These are phyloP conservation scores for Penicillium verhagenii DNA, from an alignment of 495 filamentous ascomycete species.

Conservation along the genomic window DNA sequence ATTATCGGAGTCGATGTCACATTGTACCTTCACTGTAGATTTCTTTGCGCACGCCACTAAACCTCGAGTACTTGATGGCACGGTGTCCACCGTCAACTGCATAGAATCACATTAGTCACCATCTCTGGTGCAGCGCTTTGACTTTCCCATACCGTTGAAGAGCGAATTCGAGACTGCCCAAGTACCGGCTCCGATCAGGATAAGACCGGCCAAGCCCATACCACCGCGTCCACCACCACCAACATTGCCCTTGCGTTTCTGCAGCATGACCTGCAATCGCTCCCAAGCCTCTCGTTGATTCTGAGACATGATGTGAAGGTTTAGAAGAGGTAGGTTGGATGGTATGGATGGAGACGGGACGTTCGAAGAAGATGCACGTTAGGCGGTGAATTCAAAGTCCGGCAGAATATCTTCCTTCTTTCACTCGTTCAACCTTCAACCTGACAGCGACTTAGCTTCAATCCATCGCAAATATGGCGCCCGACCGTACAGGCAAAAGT, in stretches of 20 bases:
- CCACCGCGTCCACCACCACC: constrained; percentile 47
- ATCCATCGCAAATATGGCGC: constrained; percentile 45
- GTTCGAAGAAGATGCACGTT: constrained; percentile 24
- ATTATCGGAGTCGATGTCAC: neutral
- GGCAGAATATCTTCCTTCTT: constrained; percentile 23
- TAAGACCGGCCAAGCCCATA: constrained; percentile 41
- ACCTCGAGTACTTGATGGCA: constrained; percentile 94
- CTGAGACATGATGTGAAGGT: constrained; percentile 48
- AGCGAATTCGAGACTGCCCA: constrained; percentile 76
- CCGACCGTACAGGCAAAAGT: constrained; percentile 57
- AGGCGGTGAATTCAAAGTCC: constrained; percentile 24
- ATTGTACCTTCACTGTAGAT: constrained; percentile 89
- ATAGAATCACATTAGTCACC: constrained; percentile 8
- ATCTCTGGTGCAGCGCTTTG: neutral
- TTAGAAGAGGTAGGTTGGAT: constrained; percentile 10
- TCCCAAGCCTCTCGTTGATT: constrained; percentile 65
- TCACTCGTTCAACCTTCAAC: constrained; percentile 10
- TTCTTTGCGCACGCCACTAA: constrained; percentile 93
- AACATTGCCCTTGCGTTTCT: constrained; percentile 50
- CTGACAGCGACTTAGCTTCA: constrained; percentile 2
- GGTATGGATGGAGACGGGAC: constrained; percentile 24
- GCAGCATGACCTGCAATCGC: constrained; percentile 61
- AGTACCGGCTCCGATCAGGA: constrained; percentile 64
- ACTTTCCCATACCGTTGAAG: constrained; percentile 72
- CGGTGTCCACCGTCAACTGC: constrained; percentile 98